Evolutionary conservation across 305 asterid species (phyloP), one percentile per base, ranked within the genome.

Genomic region (Coffea humblotiana): DNA sequence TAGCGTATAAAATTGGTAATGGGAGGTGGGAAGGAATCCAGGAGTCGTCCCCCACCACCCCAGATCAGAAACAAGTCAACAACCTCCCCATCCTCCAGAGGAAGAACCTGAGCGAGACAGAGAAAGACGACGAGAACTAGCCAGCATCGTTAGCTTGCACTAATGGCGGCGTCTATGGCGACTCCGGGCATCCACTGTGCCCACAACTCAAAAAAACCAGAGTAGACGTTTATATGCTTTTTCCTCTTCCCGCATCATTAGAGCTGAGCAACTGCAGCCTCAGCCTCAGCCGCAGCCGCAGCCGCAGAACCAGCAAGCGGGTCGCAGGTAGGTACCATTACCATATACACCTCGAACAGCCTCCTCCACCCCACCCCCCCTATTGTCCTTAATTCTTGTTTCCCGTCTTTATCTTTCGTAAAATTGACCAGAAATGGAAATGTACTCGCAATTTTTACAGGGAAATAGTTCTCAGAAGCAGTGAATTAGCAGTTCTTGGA

Each of bases 401-500:
- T 19, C 14, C 47, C 32, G 19, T 48, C 18, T 69, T 9, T 64
- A 21, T 27, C 23, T 69, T 29, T 11, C 15, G 19, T 21, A 15
- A 29, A 71, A 14, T 23, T 35, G 43, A 37, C 43, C 43, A 37
- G 43, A 37, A 37, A 37, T 37, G 43, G 43, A 37, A 37, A 37
- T 1, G 43, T 37, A 37, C 43, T 37, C 6, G 5, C 3, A 29
- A 21, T 27, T 2, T 78, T 27, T 76, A 79, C 49, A 93, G 99
- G 93, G 97, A 95, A 74, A 83, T 93, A 32, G 81, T 95, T 49
- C 86, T 95, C 84, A 91, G 97, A 88, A 87, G 98, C 89, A 92
- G 96, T 75, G 97, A 88, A 82, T 48, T 91, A 78, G 97, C 97
- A 47, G 87, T 89, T 68, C 89, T 93, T 75, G 98, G 94, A 78